These are phyloP conservation scores for Eucalyptus fibrosa DNA, from an alignment of 345 rosid genomes.

Conservation along the genomic window DNA sequence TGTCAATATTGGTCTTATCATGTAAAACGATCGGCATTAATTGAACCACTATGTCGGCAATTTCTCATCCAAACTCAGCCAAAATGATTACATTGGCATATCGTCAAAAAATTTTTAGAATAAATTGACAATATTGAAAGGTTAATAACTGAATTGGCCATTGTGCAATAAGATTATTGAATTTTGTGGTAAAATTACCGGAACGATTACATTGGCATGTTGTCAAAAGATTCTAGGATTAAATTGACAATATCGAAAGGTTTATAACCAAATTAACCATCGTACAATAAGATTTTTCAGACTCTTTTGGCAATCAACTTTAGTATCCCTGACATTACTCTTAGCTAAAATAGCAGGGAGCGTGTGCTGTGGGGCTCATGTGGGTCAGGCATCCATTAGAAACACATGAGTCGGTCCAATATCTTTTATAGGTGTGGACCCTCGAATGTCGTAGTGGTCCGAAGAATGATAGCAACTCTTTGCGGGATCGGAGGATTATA, in stretches of 20 bases:
- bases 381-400: not conserved
- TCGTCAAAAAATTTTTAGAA: not conserved
- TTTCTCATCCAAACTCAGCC: not conserved
- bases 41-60: not conserved
- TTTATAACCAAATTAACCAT: rapidly evolving
- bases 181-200: not conserved
- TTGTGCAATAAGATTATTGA: not conserved
- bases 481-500: not conserved
- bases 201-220: not conserved
- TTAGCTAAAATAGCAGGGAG: not conserved
- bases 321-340: not conserved
- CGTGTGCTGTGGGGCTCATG: not conserved
- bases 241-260: not conserved
- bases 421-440: not conserved
- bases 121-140: not conserved
- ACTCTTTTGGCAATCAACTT: not conserved
- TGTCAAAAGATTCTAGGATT: not conserved
- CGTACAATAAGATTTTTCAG: not conserved
- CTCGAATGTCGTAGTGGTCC: not conserved
- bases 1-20: rapidly evolving
- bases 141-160: rapidly evolving
- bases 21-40: rapidly evolving
- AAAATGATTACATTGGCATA: not conserved
- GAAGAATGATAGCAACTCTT: not conserved
- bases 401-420: not conserved